Conservation (phyloP, 2,329 filamentous ascomycete species). For the Diplodia corticola region DNA sequence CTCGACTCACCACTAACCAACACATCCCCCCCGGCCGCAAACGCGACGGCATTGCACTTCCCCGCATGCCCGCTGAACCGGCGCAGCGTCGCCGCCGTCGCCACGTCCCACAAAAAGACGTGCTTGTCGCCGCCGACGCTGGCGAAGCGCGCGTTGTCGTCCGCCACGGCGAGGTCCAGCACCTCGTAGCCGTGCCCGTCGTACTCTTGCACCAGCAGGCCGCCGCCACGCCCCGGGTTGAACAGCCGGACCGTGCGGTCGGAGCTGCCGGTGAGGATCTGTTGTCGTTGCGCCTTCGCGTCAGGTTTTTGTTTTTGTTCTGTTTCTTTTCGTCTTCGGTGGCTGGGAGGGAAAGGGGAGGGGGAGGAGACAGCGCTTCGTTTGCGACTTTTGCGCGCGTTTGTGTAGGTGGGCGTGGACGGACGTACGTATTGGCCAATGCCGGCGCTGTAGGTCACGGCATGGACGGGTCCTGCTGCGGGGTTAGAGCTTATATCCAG, state of each 20-base stretch:
- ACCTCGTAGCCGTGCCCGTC: slow-evolving; percentile 89
- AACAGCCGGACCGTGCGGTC: slow-evolving; percentile 86
- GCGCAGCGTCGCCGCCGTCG: slow-evolving; percentile 72
- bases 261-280: slow-evolving; percentile 76
- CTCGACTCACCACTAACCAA: slow-evolving; percentile 58
- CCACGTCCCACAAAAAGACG: slow-evolving; percentile 94
- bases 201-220: slow-evolving; percentile 78
- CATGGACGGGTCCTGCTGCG: slow-evolving; percentile 48
- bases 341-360: not conserved
- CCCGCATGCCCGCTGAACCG: slow-evolving; percentile 72
- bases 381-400: not conserved
- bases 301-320: too few species aligned
- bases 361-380: not conserved
- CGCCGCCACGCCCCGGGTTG: slow-evolving; percentile 63
- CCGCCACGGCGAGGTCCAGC: slow-evolving; percentile 70
- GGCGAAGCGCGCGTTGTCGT: slow-evolving; percentile 80
- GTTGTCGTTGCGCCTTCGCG: not conserved
- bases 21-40: slow-evolving; percentile 74
- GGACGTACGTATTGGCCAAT: slow-evolving; percentile 47
- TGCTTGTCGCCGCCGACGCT: slow-evolving; percentile 86
- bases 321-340: not conserved
- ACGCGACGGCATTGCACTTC: slow-evolving; percentile 75
- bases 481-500: slow-evolving; percentile 14
- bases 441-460: slow-evolving; percentile 52
- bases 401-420: slow-evolving; percentile 13